Conservation (phyloP, 2,329 filamentous ascomycete species). For the Dactylella cylindrospora region DNA sequence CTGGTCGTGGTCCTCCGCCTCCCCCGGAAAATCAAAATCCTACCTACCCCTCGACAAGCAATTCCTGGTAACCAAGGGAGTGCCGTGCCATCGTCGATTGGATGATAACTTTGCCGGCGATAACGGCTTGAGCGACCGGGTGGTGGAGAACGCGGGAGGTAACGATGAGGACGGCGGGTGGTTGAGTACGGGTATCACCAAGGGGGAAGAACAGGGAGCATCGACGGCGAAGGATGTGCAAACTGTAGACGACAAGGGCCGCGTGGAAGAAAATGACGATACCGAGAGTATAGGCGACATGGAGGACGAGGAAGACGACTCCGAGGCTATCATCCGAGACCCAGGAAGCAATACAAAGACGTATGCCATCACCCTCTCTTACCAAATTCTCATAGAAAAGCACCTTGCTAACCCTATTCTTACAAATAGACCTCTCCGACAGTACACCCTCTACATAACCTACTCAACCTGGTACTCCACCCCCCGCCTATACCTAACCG, state of each 20-base stretch:
- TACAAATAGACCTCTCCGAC: slow-evolving; percentile 70
- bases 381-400: slow-evolving; percentile 7
- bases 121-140: slow-evolving; percentile 60
- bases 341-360: slow-evolving; percentile 51
- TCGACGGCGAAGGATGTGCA: slow-evolving; percentile 64
- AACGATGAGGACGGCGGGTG: slow-evolving; percentile 69
- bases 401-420: slow-evolving; percentile 40
- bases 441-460: slow-evolving; percentile 98
- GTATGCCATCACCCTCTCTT: slow-evolving; percentile 46
- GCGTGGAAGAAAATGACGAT: slow-evolving; percentile 77
- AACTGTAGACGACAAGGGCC: slow-evolving; percentile 85
- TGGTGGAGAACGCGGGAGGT: slow-evolving; percentile 75
- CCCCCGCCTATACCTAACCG: slow-evolving; percentile 89
- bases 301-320: slow-evolving; percentile 92
- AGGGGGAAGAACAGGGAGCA: slow-evolving; percentile 63
- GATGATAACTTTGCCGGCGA: slow-evolving; percentile 84
- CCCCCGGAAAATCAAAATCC: slow-evolving; percentile 72
- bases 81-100: slow-evolving; percentile 87
- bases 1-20: slow-evolving; percentile 92
- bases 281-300: slow-evolving; percentile 74
- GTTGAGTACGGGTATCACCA: slow-evolving; percentile 81
- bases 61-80: slow-evolving; percentile 89
- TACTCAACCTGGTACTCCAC: slow-evolving; percentile 97
- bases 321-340: slow-evolving; percentile 92
- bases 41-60: slow-evolving; percentile 89